Percentiles rank a stretch among this genome's conserved stretches.
phyloP scores from a whole-genome alignment of 495 filamentous ascomycete genomes.

The Cercophora samala region DNA sequence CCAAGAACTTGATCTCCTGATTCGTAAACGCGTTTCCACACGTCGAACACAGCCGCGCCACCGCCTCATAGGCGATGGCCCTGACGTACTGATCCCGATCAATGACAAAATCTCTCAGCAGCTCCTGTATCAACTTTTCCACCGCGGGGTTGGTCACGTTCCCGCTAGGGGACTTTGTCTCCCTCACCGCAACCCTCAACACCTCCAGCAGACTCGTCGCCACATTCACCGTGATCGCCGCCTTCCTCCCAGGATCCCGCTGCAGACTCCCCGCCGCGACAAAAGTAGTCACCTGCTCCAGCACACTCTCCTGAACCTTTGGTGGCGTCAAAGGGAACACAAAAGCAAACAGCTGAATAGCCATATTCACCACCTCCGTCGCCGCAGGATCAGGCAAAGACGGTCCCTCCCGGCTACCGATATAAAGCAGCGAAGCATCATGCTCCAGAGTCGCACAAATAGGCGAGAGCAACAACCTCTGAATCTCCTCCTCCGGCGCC shows the following conservation, averaged over 20 bases:
- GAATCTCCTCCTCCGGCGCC: slow-evolving; percentile 65
- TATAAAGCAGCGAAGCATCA: slow-evolving; percentile 81
- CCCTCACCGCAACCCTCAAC: slow-evolving; percentile 78
- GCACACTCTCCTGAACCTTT: slow-evolving; percentile 90
- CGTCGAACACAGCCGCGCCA: slow-evolving; percentile 86
- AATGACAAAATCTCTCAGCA: slow-evolving; percentile 73
- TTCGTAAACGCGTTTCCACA: slow-evolving; percentile 87
- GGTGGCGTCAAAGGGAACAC: slow-evolving; percentile 81
- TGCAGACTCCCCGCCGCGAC: slow-evolving; percentile 74
- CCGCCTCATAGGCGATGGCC: slow-evolving; percentile 76
- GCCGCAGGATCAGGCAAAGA: slow-evolving; percentile 73
- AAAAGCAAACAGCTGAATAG: slow-evolving; percentile 87
- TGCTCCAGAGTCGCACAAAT: slow-evolving; percentile 82
- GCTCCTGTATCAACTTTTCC: slow-evolving; percentile 82
- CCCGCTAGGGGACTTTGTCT: slow-evolving; percentile 67
- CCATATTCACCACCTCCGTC: slow-evolving; percentile 90
- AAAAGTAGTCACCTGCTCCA: slow-evolving; percentile 88
- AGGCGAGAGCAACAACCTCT: slow-evolving; percentile 66
- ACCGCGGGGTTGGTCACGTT: slow-evolving; percentile 71
- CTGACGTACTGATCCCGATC: slow-evolving; percentile 83
- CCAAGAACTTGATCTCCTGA: slow-evolving; percentile 82
- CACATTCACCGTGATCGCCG: slow-evolving; percentile 87
- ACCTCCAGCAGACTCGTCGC: slow-evolving; percentile 75
- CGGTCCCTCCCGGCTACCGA: slow-evolving; percentile 43
- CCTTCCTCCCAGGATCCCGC: slow-evolving; percentile 80